Base-by-base conservation (phyloP, 306 rosid species). In the Macrotyloma uniflorum region DNA sequence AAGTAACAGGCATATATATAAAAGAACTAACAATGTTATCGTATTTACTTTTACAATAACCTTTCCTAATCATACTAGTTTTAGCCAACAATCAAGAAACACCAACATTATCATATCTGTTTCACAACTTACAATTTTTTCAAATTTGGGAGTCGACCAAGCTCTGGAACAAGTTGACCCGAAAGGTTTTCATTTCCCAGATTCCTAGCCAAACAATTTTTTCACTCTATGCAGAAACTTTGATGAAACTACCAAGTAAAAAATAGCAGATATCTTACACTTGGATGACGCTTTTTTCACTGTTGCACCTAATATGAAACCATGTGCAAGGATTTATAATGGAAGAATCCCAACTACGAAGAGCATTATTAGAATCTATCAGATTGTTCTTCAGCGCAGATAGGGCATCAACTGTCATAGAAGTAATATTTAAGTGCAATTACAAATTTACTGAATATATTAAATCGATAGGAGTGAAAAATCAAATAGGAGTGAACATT, bases 41-140 rank as follows among this genome's bases (percentile, higher is more conserved):
- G 8, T 10, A 54, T 54, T 54, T 4, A 54, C 32, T 54, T 54
- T 4, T 20, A 20, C 16, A 54, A 20, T 54, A 22, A 20, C 61
- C 13, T 51, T 53, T 14, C 28, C 24, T 20, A 20, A 20, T 23
- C 14, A 54, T 54, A 54, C 20, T 10, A 18, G 26, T 59, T 59
- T 59, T 5, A 59, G 40, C 66, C 66, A 15, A 59, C 40, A 28
- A 6, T 59, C 19, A 6, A 59, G 38, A n/a, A n/a, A n/a, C n/a
- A n/a, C n/a, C n/a, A n/a, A n/a, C n/a, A n/a, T n/a, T n/a, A n/a
- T n/a, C n/a, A n/a, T n/a, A n/a, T n/a, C n/a, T n/a, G n/a, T n/a
- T n/a, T n/a, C n/a, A n/a, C n/a, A n/a, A n/a, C 96, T 89, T 85
- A 93, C 98, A 93, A 78, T 87, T 85, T 87, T 74, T 89, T 87